Evolutionary conservation across 805 yeast genomes (phyloP).

Genomic region (Ogataea glucozyma): DNA sequence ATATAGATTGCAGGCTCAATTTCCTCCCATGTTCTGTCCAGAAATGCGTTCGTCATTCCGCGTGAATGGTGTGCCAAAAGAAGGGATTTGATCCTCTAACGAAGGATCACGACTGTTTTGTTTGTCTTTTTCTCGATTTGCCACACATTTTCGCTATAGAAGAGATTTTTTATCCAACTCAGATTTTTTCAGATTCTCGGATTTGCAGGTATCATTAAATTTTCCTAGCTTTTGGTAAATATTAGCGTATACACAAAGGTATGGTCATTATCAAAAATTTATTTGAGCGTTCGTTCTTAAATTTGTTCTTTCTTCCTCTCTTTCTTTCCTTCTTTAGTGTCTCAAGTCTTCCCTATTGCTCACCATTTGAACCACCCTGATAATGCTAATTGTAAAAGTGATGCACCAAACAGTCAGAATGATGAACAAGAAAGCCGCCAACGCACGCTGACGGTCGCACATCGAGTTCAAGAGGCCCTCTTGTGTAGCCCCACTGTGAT

Average conservation of each 20-base stretch:
- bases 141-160: slow-evolving; percentile 18
- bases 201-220: too few species aligned
- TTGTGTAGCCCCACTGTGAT: slow-evolving; percentile 20
- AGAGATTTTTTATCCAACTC: too few species aligned
- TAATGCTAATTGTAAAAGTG: slow-evolving; percentile 79
- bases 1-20: slow-evolving; percentile 75
- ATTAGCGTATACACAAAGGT: too few species aligned
- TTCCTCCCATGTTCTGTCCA: slow-evolving; percentile 61
- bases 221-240: too few species aligned
- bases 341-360: slow-evolving; percentile 19
- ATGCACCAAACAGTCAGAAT: slow-evolving; percentile 80
- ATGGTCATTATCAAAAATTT: too few species aligned
- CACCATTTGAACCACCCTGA: slow-evolving; percentile 77
- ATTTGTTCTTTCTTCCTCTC: neutral
- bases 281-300: neutral
- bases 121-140: slow-evolving; percentile 14
- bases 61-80: neutral
- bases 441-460: slow-evolving; percentile 75
- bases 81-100: neutral
- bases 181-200: too few species aligned
- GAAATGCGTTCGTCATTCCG: slow-evolving; percentile 25
- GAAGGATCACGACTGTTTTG: slow-evolving; percentile 2
- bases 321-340: neutral
- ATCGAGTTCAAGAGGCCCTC: slow-evolving; percentile 43
- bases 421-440: slow-evolving; percentile 77